Conservation (phyloP, 306 rosid species). For the Cicer arietinum region DNA sequence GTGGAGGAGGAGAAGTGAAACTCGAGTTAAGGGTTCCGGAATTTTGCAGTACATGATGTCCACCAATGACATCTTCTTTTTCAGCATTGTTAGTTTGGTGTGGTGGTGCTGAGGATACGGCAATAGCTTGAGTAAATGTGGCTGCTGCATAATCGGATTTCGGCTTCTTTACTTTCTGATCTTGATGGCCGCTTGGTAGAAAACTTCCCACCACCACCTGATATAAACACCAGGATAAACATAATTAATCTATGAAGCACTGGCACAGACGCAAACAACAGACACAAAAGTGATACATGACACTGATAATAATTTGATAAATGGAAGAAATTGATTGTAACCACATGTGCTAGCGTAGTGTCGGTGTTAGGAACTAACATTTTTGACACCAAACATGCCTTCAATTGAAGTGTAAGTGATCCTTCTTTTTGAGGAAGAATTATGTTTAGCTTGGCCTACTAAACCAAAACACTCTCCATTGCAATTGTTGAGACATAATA, state of each 20-base stretch:
- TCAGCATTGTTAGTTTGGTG: constrained; percentile 55
- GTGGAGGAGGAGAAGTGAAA: constrained; percentile 53
- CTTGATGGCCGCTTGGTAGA: constrained; percentile 68
- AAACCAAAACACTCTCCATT: background rate
- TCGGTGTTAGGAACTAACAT: no score
- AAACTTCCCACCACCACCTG: constrained; percentile 92
- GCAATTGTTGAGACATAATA: background rate
- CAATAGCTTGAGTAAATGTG: constrained; percentile 41
- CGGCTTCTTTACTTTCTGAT: constrained; percentile 66
- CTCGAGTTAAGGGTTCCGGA: constrained; percentile 51
- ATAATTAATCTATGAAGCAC: background rate
- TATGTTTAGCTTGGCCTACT: constrained; percentile 6
- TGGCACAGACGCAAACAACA: no score
- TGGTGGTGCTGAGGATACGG: constrained; percentile 49
- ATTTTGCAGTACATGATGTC: constrained; percentile 60
- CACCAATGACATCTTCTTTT: constrained; percentile 60
- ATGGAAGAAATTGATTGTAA: no score
- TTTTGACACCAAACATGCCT: no score
- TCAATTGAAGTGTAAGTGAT: background rate
- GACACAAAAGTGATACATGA: no score
- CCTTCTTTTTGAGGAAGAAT: background rate
- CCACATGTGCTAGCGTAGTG: no score
- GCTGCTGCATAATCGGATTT: constrained; percentile 49
- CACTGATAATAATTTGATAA: no score
- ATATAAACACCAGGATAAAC: constrained; percentile 17